Evolutionary conservation across 352 stramenopile species (phyloP), one percentile per base, ranked within the genome.

Genomic region (Globisporangium rhizosaccharum): DNA sequence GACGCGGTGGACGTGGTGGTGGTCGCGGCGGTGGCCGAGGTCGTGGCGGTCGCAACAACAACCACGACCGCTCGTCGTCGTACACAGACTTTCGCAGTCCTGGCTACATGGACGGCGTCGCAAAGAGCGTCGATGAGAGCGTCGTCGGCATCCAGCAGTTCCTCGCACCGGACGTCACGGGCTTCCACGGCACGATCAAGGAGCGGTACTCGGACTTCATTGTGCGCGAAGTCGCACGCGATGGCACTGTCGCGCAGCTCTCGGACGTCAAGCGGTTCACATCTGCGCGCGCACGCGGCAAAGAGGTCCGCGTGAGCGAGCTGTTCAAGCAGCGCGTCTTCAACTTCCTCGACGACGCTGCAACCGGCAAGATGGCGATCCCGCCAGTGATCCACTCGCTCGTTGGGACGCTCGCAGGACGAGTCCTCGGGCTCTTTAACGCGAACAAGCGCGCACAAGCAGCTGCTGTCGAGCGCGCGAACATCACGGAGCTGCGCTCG

Each of bases 131-230:
- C 46, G 79, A 90, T 57, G 86, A 96, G 69, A 56, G 56, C 2
- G 68, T 77, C 0, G 86, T 96, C 15, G 86, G 86, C 36, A 96
- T 96, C 71, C 60, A 69, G 49, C 56, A 69, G 51, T 96, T 87
- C 67, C 53, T 91, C 26, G 64, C 61, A 61, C 74, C 82, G 11
- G 68, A 87, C 26, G 72, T 89, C 23, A 51, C 56, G 0, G 85
- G 89, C 20, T 97, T 97, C 67, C 76, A 86, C 57, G 88, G 88
- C 8, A 73, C 88, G 20, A 84, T 91, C 57, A 97, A 97, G 63
- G 77, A 96, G 67, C 84, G 90, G 2, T 97, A 88, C 71, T 96
- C 88, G 59, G 90, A 97, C 67, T 97, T 97, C 72, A 68, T 97
- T 37, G 90, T 97, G 59, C 85, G 79, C 23, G 90, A 97, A 56